Evolutionary conservation across 306 rosid genomes (phyloP).

Genomic region (Trifolium subterraneum): DNA sequence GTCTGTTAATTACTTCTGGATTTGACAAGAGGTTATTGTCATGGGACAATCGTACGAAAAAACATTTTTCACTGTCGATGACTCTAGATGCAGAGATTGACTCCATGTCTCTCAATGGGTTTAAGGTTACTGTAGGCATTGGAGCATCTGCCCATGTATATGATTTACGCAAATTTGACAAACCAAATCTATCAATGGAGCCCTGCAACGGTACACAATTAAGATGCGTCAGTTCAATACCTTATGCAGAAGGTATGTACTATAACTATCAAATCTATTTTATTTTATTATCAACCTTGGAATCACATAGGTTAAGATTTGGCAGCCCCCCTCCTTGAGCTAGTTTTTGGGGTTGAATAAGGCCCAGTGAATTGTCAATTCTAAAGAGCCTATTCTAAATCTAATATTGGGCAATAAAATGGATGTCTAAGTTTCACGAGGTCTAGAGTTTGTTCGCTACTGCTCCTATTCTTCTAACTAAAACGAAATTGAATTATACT

Average conservation of each 20-base stretch:
- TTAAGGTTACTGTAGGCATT: slow-evolving; percentile 56
- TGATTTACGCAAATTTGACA: slow-evolving; percentile 72
- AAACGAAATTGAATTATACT: background rate
- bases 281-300: slow-evolving; percentile 12
- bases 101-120: slow-evolving; percentile 75
- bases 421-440: background rate
- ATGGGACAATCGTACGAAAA: slow-evolving; percentile 67
- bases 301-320: background rate
- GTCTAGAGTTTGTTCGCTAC: background rate
- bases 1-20: slow-evolving; percentile 77
- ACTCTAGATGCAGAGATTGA: slow-evolving; percentile 61
- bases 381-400: background rate
- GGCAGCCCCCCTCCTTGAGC: background rate
- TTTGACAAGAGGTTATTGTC: slow-evolving; percentile 67
- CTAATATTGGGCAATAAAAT: no score
- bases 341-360: background rate
- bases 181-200: slow-evolving; percentile 54
- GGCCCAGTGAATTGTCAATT: background rate
- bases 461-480: background rate
- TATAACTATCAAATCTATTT: slow-evolving; percentile 45
- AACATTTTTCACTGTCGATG: slow-evolving; percentile 46
- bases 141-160: slow-evolving; percentile 62
- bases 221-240: slow-evolving; percentile 69
- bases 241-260: slow-evolving; percentile 69
- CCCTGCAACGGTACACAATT: slow-evolving; percentile 59